Evolutionary conservation across 768 basidiomycete species (phyloP).

Genomic region (Auricularia sp.): DNA sequence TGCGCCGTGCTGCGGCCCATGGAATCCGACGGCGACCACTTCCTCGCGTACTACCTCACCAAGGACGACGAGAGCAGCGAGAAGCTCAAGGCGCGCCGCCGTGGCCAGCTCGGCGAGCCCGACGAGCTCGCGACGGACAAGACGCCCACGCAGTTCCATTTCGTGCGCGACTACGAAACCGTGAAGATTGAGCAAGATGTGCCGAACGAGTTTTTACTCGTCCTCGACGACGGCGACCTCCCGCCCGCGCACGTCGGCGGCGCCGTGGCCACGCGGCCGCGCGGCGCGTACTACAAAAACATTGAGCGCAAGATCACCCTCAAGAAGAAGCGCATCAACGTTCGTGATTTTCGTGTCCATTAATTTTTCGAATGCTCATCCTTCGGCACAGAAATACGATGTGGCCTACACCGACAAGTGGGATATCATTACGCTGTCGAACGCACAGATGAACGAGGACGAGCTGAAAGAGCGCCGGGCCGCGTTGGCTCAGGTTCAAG

Average conservation of each 20-base stretch:
- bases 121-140: slow-evolving; percentile 16
- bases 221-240: slow-evolving; percentile 52
- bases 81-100: slow-evolving; percentile 43
- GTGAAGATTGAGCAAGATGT: slow-evolving; percentile 82
- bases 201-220: slow-evolving; percentile 72
- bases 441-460: slow-evolving; percentile 60
- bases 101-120: slow-evolving; percentile 27
- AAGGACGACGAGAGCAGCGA: slow-evolving; percentile 62
- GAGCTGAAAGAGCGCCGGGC: slow-evolving; percentile 75
- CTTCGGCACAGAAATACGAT: slow-evolving; percentile 45
- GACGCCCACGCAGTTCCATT: slow-evolving; percentile 58
- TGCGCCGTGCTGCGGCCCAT: slow-evolving; percentile 81
- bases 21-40: slow-evolving; percentile 82
- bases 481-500: slow-evolving; percentile 63
- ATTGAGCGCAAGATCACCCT: slow-evolving; percentile 82
- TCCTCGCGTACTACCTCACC: slow-evolving; percentile 77
- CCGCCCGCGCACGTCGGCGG: slow-evolving; percentile 20
- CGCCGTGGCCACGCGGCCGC: slow-evolving; percentile 19
- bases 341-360: slow-evolving; percentile 19
- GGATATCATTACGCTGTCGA: slow-evolving; percentile 67
- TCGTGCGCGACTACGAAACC: slow-evolving; percentile 78
- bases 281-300: slow-evolving; percentile 79
- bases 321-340: slow-evolving; percentile 76
- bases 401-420: slow-evolving; percentile 65
- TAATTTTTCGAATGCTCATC: slow-evolving; percentile 1